Evolutionary conservation across 1,139 yeast species (phyloP).

Genomic region (Saccharomyces hybrid): DNA sequence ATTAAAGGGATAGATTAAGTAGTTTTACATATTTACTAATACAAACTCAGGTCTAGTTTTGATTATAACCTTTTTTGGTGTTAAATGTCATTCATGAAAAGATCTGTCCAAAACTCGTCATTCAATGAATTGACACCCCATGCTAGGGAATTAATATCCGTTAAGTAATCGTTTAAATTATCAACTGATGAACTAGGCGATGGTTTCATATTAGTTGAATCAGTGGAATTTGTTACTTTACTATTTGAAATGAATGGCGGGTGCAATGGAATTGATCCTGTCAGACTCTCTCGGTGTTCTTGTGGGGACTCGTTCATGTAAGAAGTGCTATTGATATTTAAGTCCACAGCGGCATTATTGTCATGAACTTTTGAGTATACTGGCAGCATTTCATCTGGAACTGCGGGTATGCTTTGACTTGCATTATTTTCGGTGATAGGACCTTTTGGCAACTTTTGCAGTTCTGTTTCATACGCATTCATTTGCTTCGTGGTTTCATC

Average conservation of each 20-base stretch:
- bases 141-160: conserved; percentile 23
- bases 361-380: background rate
- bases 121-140: conserved; percentile 26
- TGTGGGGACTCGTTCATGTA: background rate
- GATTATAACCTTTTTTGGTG: background rate
- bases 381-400: conserved; percentile 3
- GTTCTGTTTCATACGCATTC: background rate
- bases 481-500: background rate
- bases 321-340: background rate
- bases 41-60: too few relatives aligned
- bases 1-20: background rate
- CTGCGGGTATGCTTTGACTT: background rate
- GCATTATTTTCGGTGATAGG: background rate
- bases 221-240: background rate
- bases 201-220: conserved; percentile 5
- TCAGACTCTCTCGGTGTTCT: background rate
- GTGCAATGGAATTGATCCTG: background rate
- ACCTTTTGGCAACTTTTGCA: background rate
- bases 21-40: background rate
- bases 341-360: background rate
- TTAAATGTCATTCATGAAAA: conserved; percentile 18
- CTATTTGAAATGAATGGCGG: conserved; percentile 1
- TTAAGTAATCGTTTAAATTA: conserved; percentile 21
- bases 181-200: conserved; percentile 19
- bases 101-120: conserved; percentile 30